Evolutionary conservation across 176 grass and related monocot genomes (phyloP).

Genomic region (Urochloa ruziziensis): DNA sequence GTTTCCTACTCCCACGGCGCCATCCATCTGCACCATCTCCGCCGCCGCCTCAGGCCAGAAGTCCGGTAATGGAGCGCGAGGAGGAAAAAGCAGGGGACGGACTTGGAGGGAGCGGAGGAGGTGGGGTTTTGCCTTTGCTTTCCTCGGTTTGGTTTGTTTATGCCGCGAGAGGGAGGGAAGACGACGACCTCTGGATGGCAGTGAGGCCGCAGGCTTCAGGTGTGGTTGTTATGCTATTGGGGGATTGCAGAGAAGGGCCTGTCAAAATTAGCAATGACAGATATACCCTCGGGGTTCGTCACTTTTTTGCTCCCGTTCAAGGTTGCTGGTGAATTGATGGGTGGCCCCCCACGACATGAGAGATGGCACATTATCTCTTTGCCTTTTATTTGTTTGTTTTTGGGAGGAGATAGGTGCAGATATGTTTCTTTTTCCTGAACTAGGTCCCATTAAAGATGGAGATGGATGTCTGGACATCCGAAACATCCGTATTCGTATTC

Average conservation of each 20-base stretch:
- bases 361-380: not conserved
- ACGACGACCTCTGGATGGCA: slow-evolving; percentile 38
- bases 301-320: not conserved
- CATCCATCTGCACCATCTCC: slow-evolving; percentile 46
- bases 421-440: slow-evolving; percentile 8
- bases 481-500: too few relatives aligned
- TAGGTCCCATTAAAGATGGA: too few relatives aligned
- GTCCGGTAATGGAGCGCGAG: not conserved
- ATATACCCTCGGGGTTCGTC: not conserved
- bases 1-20: slow-evolving; percentile 14
- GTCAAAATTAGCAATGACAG: not conserved
- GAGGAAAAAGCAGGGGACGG: slow-evolving; percentile 25
- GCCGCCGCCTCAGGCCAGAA: not conserved
- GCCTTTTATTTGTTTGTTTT: slow-evolving; percentile 16
- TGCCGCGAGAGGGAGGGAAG: not conserved
- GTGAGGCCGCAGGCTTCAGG: slow-evolving; percentile 32
- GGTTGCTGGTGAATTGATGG: slow-evolving; percentile 18
- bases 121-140: slow-evolving; percentile 33
- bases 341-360: slow-evolving; percentile 28
- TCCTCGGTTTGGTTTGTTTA: slow-evolving; percentile 15
- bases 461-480: too few relatives aligned
- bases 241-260: not conserved
- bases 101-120: not conserved
- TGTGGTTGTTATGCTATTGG: slow-evolving; percentile 44
- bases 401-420: not conserved